Evolutionary conservation across 2,329 filamentous ascomycete species (phyloP).

Genomic region (Pseudopyricularia javanii): DNA sequence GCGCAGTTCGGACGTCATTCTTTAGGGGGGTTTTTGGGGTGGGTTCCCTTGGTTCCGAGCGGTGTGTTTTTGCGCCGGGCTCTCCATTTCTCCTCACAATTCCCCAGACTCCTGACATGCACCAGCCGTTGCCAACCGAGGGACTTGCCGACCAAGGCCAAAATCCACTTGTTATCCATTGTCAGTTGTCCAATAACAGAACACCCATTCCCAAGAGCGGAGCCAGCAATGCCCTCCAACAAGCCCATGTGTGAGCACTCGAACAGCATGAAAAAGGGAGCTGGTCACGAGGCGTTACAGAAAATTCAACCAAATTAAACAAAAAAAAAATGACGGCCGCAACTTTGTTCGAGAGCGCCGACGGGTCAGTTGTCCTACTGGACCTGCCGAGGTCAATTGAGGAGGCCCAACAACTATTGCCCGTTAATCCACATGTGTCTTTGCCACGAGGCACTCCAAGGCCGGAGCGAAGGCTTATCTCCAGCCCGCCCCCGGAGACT

Average conservation of each 20-base stretch:
- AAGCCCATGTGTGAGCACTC: too few relatives aligned
- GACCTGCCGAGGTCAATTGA: slow-evolving; percentile 63
- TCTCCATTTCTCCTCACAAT: neutral
- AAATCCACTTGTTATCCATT: neutral
- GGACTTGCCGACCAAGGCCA: neutral
- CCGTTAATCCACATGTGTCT: neutral
- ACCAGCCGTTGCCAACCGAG: neutral
- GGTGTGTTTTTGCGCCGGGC: neutral
- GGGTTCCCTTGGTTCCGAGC: neutral
- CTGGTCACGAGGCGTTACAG: neutral
- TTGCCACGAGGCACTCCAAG: neutral
- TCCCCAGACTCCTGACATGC: neutral
- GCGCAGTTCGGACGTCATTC: neutral
- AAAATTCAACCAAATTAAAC: too few relatives aligned
- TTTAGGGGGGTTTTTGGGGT: neutral
- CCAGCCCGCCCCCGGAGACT: slow-evolving; percentile 25
- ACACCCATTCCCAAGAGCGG: too few relatives aligned
- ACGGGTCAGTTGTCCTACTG: slow-evolving; percentile 41
- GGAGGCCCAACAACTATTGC: slow-evolving; percentile 37
- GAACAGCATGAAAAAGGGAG: neutral
- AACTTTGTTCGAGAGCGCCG: slow-evolving; percentile 41
- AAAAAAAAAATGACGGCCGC: slow-evolving; percentile 11
- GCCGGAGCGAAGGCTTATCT: slow-evolving; percentile 23
- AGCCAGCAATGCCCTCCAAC: too few relatives aligned
- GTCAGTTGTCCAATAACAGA: too few relatives aligned